These are phyloP conservation scores for Niebla homalea DNA, from an alignment of 495 filamentous ascomycete species.

Conservation along the genomic window DNA sequence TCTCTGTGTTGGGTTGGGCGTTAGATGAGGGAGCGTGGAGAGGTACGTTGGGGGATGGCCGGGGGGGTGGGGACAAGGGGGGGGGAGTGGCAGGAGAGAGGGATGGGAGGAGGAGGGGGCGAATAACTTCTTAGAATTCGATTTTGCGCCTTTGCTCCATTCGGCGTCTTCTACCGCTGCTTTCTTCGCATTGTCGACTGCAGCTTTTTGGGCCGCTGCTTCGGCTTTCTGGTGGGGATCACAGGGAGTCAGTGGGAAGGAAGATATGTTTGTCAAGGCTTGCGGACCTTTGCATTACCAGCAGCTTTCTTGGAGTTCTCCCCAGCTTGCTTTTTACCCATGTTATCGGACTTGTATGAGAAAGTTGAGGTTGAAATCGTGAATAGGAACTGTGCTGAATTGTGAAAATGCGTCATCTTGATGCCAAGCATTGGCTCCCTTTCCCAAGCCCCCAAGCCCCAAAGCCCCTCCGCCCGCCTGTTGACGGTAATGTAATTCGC, in stretches of 20 bases:
- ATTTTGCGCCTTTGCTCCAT: conserved; percentile 80
- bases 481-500: no score
- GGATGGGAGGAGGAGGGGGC: neutral
- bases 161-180: conserved; percentile 57
- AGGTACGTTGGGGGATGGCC: neutral
- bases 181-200: conserved; percentile 52
- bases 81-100: neutral
- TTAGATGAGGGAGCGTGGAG: neutral
- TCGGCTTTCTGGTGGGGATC: conserved; percentile 66
- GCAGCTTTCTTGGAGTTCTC: conserved; percentile 82
- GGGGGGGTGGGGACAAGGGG: neutral
- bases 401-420: no score
- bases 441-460: no score
- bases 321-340: conserved; percentile 53
- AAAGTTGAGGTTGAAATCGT: no score
- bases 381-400: no score
- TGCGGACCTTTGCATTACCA: conserved; percentile 58
- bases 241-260: neutral
- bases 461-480: no score
- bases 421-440: no score
- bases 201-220: conserved; percentile 62
- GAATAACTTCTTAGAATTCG: conserved; percentile 67
- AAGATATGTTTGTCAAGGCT: neutral
- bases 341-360: conserved; percentile 12
- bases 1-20: conserved; percentile 39